Evolutionary conservation across 352 stramenopile species (phyloP), one percentile per base, ranked within the genome.

Genomic region (Pythium insidiosum): DNA sequence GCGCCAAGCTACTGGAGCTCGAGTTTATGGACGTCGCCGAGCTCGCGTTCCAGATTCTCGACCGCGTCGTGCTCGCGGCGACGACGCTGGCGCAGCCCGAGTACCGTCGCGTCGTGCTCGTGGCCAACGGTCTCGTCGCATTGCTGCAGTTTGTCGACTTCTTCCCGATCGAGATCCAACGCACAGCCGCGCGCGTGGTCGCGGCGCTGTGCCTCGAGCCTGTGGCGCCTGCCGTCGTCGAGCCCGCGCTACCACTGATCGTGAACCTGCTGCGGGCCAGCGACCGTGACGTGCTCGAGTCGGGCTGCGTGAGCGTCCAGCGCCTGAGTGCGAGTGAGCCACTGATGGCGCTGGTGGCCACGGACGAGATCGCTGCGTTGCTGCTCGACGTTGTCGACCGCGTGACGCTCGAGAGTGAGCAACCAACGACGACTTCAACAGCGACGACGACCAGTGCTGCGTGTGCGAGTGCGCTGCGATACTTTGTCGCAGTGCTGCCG

Each of bases 11-110:
- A 15, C 42, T 85, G 47, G 75, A 83, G 49, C 83, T 90, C 28
- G 70, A 90, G 50, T 90, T 87, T 52, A 86, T 90, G 71, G 77
- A 90, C 45, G 72, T 90, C 23, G 77, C 73, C 0, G 77, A 90
- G 45, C 43, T 85, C 22, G 62, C 72, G 11, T 50, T 90, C 42
- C 70, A 83, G 45, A 80, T 87, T 41, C 48, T 90, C 0, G 74
- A 88, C 19, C 62, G 54, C 15, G 70, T 90, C 20, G 59, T 81
- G 9, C 16, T 36, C 7, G 9, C 26, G 24, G 44, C 38, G 0
- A 47, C 48, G 31, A 43, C 47, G 4, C 28, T 57, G 5, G 20
- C 16, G 10, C 18, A 38, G 0, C 20, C 40, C 1, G 56, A 67
- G 38, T 74, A 73, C 33, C 61, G 76, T 2, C 47, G 56, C 3